A percentile compares a stretch with the other conserved stretches of the same genome.
These are phyloP conservation scores for Trichosporon coremiiforme DNA, from an alignment of 1,284 basidiomycete species.

Conservation along the genomic window DNA sequence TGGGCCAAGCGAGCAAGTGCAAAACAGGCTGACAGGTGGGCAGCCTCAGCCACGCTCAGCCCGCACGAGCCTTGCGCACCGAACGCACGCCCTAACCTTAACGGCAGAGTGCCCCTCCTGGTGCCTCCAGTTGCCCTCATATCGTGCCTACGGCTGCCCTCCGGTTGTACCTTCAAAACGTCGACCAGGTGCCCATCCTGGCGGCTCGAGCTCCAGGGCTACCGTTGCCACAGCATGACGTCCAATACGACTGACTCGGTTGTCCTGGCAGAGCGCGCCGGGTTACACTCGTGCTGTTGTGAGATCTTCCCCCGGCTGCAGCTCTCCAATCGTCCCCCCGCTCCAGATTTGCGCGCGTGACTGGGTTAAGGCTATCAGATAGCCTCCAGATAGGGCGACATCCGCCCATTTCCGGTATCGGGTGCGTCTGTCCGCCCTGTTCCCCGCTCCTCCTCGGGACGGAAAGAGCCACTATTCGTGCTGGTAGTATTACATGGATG, in stretches of 20 bases:
- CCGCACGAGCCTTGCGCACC: not conserved
- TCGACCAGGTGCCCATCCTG: not conserved
- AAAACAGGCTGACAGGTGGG: not conserved
- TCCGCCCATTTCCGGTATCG: not conserved
- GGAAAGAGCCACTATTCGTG: not conserved
- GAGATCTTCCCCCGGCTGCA: not conserved
- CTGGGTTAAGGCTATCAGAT: not conserved
- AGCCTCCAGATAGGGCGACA: not conserved
- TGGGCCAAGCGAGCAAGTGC: too few relatives aligned
- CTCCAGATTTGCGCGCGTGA: not conserved
- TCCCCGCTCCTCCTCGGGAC: too few relatives aligned
- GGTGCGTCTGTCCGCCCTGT: not conserved
- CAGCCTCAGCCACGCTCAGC: not conserved
- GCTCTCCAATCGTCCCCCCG: not conserved
- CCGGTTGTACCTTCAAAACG: too few relatives aligned
- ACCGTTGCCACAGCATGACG: too few relatives aligned
- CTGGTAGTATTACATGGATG: conserved; percentile 22
- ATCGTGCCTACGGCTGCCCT: too few relatives aligned
- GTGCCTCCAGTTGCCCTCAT: too few relatives aligned
- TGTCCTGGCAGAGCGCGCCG: not conserved
- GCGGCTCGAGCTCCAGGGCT: not conserved
- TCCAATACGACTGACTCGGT: not conserved
- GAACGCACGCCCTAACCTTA: too few relatives aligned
- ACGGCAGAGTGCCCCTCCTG: too few relatives aligned
- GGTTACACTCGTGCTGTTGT: not conserved